Conservation (phyloP, 1,284 basidiomycete species). For the Ceratorhiza oryzae-sativae region DNA sequence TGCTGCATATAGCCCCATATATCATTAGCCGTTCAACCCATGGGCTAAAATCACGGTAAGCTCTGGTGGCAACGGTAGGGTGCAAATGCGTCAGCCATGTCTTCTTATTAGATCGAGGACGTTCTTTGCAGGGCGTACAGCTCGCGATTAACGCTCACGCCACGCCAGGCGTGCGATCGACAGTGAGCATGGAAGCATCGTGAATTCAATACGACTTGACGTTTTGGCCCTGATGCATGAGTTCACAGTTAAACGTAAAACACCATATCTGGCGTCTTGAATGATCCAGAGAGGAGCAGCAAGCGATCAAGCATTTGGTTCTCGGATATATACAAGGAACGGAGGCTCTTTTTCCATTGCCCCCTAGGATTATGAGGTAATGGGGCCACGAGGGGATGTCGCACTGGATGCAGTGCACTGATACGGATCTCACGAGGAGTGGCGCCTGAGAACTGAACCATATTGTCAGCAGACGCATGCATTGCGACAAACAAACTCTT, state of each 20-base stretch:
- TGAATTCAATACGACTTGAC: background rate
- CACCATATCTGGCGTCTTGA: background rate
- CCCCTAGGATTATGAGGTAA: background rate
- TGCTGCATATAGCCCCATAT: too few relatives aligned
- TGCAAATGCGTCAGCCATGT: too few relatives aligned
- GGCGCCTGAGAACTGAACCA: background rate
- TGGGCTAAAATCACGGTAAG: too few relatives aligned
- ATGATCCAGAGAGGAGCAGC: too few relatives aligned
- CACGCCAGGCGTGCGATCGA: background rate
- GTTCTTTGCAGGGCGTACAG: too few relatives aligned
- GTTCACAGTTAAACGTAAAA: background rate
- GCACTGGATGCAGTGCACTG: background rate
- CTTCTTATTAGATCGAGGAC: too few relatives aligned
- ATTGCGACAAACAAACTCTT: too few relatives aligned
- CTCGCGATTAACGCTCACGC: background rate
- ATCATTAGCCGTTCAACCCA: too few relatives aligned
- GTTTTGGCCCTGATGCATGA: background rate
- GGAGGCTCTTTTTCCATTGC: too few relatives aligned
- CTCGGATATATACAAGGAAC: too few relatives aligned
- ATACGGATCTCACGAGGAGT: background rate
- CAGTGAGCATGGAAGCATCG: background rate
- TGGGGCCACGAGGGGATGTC: background rate
- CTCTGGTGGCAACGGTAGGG: too few relatives aligned
- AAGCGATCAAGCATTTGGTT: too few relatives aligned
- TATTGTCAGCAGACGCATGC: background rate